phyloP scores from a whole-genome alignment of 2,329 filamentous ascomycete genomes.

The Fusarium sp. region DNA sequence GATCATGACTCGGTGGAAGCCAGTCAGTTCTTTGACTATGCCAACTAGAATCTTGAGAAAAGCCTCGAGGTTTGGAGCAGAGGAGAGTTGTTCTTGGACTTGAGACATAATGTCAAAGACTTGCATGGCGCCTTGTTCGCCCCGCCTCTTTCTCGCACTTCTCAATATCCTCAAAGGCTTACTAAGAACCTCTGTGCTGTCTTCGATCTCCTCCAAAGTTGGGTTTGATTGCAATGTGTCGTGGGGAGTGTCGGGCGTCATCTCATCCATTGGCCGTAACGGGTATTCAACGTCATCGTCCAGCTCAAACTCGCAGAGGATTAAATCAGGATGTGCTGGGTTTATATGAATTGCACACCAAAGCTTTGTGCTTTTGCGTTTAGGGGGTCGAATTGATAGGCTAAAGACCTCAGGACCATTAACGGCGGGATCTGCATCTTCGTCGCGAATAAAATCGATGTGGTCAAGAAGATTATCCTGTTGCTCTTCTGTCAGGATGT shows the following conservation, averaged over 20 bases:
- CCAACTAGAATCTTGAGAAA: conserved; percentile 87
- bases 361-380: conserved; percentile 70
- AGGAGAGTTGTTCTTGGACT: conserved; percentile 85
- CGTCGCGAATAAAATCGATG: conserved; percentile 87
- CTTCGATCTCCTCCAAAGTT: conserved; percentile 76
- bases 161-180: conserved; percentile 81
- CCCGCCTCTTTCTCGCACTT: conserved; percentile 78
- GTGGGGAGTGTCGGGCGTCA: conserved; percentile 71
- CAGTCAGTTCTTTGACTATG: conserved; percentile 88
- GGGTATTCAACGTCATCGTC: conserved; percentile 80
- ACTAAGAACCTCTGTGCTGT: conserved; percentile 80
- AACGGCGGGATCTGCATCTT: conserved; percentile 76
- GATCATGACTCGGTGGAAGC: conserved; percentile 92
- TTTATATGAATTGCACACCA: conserved; percentile 91
- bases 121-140: conserved; percentile 86
- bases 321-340: conserved; percentile 71
- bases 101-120: conserved; percentile 94
- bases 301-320: conserved; percentile 90
- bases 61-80: conserved; percentile 74
- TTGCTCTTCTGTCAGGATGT: conserved; percentile 86
- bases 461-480: conserved; percentile 86
- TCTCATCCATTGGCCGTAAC: conserved; percentile 70
- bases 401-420: conserved; percentile 91
- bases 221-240: conserved; percentile 80
- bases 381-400: conserved; percentile 73